Conservation (phyloP, 1,284 basidiomycete genomes). For the Rhodotorula sp. region DNA sequence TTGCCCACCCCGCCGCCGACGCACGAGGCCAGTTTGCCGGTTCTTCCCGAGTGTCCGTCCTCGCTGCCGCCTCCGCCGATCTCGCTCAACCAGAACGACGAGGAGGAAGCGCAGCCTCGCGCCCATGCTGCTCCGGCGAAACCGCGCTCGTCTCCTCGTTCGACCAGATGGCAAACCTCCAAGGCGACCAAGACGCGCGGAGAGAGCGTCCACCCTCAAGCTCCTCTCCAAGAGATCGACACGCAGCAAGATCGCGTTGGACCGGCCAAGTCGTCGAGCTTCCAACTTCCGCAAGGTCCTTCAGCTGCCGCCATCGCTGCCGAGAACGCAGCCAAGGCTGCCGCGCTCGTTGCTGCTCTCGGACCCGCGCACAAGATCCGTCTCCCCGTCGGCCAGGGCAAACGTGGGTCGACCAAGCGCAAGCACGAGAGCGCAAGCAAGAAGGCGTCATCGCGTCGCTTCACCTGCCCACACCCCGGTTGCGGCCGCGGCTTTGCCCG, state of each 20-base stretch:
- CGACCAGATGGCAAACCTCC: background rate
- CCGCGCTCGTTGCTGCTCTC: background rate
- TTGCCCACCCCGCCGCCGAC: background rate
- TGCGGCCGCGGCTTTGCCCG: conserved; percentile 42
- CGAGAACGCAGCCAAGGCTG: background rate
- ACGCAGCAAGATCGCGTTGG: background rate
- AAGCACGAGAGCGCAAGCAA: conserved; percentile 4
- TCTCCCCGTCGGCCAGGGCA: conserved; percentile 28
- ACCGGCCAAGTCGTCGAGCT: conserved; percentile 3
- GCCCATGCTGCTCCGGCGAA: background rate
- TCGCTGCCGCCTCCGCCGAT: background rate
- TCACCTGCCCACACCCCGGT: conserved; percentile 40
- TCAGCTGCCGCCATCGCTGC: conserved; percentile 1
- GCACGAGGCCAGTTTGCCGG: background rate
- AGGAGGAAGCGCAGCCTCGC: background rate
- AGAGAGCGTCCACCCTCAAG: too few relatives aligned
- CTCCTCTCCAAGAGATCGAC: too few relatives aligned
- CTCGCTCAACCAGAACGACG: background rate
- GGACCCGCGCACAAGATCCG: conserved; percentile 25
- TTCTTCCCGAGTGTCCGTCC: background rate
- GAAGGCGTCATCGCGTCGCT: conserved; percentile 31
- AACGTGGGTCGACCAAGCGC: conserved; percentile 25
- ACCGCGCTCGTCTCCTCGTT: background rate
- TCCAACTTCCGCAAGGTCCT: background rate
- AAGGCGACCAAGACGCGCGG: background rate